phyloP scores from a whole-genome alignment of 2,329 filamentous ascomycete species.

The Purpureocillium lavendulum region DNA sequence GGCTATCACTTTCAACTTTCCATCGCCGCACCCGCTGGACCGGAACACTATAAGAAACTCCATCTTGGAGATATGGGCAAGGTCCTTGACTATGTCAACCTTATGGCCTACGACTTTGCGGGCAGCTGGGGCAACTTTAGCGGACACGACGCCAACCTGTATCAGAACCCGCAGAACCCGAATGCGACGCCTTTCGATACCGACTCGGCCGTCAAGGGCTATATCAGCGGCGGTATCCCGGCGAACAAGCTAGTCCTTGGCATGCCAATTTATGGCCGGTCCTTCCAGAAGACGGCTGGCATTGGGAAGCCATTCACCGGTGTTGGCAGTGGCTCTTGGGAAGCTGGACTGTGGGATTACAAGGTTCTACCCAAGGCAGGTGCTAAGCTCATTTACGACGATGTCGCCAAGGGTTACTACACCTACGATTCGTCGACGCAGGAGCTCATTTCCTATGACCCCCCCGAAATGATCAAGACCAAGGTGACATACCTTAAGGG shows the following conservation, averaged over 20 bases:
- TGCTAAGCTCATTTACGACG: constrained; percentile 49
- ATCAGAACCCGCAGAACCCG: constrained; percentile 42
- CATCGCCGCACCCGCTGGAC: constrained; percentile 39
- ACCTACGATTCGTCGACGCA: constrained; percentile 53
- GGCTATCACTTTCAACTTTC: constrained; percentile 41
- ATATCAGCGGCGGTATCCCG: constrained; percentile 52
- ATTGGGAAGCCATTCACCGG: constrained; percentile 34
- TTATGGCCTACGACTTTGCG: constrained; percentile 69
- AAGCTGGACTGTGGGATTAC: constrained; percentile 71
- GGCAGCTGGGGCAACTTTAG: constrained; percentile 56
- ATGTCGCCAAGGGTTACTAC: constrained; percentile 53
- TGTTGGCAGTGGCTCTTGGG: constrained; percentile 60
- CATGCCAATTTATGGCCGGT: constrained; percentile 71
- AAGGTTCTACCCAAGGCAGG: constrained; percentile 62
- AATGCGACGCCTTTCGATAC: constrained; percentile 60
- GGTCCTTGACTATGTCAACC: constrained; percentile 45
- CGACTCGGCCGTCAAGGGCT: constrained; percentile 53
- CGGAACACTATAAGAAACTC: constrained; percentile 36
- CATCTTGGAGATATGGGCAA: constrained; percentile 35
- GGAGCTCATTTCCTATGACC: constrained; percentile 66
- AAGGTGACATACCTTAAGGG: constrained; percentile 60
- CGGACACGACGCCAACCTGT: constrained; percentile 66
- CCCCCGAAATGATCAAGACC: constrained; percentile 42
- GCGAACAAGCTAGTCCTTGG: constrained; percentile 63
- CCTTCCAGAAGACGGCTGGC: constrained; percentile 40